phyloP scores from a whole-genome alignment of 768 basidiomycete genomes.

The Suillus brevipes region DNA sequence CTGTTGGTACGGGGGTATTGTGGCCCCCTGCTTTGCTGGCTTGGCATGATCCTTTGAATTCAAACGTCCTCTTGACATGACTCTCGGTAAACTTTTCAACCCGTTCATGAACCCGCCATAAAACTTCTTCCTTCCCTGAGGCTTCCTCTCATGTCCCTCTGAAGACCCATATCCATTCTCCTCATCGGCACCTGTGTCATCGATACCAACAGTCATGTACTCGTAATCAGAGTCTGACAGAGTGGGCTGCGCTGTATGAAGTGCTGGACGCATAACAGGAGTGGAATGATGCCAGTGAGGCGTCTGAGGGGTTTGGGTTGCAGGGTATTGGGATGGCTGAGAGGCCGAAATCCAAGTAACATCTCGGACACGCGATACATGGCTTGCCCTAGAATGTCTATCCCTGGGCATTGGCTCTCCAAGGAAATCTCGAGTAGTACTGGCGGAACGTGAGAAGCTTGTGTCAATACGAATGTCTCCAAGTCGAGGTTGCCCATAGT shows the following conservation, averaged over 20 bases:
- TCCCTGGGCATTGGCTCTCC: conserved; percentile 25
- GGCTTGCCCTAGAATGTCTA: conserved; percentile 29
- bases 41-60: conserved; percentile 22
- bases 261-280: conserved; percentile 27
- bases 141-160: conserved; percentile 29
- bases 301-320: conserved; percentile 30
- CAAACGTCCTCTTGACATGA: conserved; percentile 33
- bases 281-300: conserved; percentile 27
- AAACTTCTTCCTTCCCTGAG: conserved; percentile 29
- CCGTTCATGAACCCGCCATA: conserved; percentile 33
- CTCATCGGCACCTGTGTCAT: conserved; percentile 24
- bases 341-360: conserved; percentile 33
- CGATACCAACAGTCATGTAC: conserved; percentile 35
- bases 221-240: conserved; percentile 33
- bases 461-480: conserved; percentile 32
- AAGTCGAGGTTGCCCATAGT: conserved; percentile 12
- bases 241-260: conserved; percentile 16
- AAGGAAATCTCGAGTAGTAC: conserved; percentile 28
- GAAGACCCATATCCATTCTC: conserved; percentile 25
- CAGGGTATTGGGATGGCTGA: conserved; percentile 26
- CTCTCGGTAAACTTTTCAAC: conserved; percentile 32
- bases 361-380: conserved; percentile 28
- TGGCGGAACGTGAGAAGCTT: conserved; percentile 28
- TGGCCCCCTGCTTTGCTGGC: conserved; percentile 21
- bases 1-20: conserved; percentile 23